phyloP scores from a whole-genome alignment of 129 eudicot genomes.

The Lactuca saligna region DNA sequence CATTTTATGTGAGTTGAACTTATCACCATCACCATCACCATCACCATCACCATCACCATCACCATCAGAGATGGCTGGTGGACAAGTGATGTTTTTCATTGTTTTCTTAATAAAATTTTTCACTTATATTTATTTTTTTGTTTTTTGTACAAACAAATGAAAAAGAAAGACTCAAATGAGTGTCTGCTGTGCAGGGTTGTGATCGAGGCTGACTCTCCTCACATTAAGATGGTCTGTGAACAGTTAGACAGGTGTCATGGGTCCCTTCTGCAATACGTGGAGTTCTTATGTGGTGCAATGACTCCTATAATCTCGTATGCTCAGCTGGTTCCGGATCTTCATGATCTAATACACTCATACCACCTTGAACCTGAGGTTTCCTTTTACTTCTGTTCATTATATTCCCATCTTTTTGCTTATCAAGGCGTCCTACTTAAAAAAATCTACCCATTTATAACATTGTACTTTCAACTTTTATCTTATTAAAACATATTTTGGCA shows the following conservation, averaged over 20 bases:
- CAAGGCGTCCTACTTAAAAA: no score
- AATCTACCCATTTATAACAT: no score
- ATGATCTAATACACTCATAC: conserved; percentile 81
- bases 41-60: no score
- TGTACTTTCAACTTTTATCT: no score
- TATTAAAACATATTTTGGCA: no score
- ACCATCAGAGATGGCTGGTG: no score
- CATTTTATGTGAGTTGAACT: neutral
- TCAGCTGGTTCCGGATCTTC: conserved; percentile 77
- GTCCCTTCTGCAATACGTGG: conserved; percentile 94
- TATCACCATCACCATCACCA: no score
- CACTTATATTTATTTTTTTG: neutral
- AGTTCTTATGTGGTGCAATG: conserved; percentile 87
- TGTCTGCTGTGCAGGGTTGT: conserved; percentile 69
- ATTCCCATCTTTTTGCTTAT: no score
- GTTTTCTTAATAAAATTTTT: neutral
- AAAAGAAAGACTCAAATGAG: conserved; percentile 6
- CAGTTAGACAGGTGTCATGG: conserved; percentile 99
- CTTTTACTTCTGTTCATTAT: neutral
- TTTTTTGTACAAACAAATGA: no score
- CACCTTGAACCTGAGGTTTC: conserved; percentile 99
- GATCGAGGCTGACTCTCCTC: conserved; percentile 78
- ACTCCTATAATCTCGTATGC: conserved; percentile 72
- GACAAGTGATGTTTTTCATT: no score
- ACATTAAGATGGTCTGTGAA: conserved; percentile 97